Evolutionary conservation across 2,329 filamentous ascomycete species (phyloP), one percentile per base, ranked within the genome.

Genomic region (Zarea fungicola): DNA sequence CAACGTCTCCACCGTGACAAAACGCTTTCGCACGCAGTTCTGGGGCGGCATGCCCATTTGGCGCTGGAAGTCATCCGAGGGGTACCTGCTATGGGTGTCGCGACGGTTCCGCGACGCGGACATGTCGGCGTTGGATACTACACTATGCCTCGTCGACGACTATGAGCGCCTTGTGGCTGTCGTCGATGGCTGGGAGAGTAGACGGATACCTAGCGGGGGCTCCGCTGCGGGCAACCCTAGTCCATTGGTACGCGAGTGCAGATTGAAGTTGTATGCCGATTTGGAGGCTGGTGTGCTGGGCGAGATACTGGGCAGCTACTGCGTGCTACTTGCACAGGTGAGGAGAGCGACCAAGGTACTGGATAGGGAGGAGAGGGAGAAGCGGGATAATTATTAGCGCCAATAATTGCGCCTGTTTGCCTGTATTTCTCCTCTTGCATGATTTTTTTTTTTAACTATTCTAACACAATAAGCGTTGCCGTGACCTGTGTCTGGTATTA

Each of bases 31-130:
- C 29, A 49, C 46, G 22, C 37, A 42, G 31, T 49, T 49, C 31
- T 49, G 40, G 39, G 31, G 31, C 32, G 46, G 39, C 32, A 49
- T 49, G 46, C 46, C 46, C 29, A 29, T 49, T 18, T 49, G 46
- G 46, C 46, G 39, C 23, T 49, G 46, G 46, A 49, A 49, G 39
- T 49, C 46, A 13, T 42, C 46, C 39, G 46, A 49, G 31, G 46
- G 46, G 2, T 26, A 49, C 37, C 39, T 49, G 13, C 16, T 49
- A 31, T 49, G 46, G 46, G 46, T 49, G 22, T 43, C 46, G 39
- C 46, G 46, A 14, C 39, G 46, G 18, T 49, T 36, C 31, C 46
- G 46, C 23, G 46, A 49, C 5, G 46, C 40, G 4, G 31, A 42
- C 29, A 49, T 49, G 46, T 8, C 46, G 16, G 9, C 39, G 22